These are phyloP conservation scores for Termitomyces sp. DNA, from an alignment of 768 basidiomycete genomes.

Conservation along the genomic window DNA sequence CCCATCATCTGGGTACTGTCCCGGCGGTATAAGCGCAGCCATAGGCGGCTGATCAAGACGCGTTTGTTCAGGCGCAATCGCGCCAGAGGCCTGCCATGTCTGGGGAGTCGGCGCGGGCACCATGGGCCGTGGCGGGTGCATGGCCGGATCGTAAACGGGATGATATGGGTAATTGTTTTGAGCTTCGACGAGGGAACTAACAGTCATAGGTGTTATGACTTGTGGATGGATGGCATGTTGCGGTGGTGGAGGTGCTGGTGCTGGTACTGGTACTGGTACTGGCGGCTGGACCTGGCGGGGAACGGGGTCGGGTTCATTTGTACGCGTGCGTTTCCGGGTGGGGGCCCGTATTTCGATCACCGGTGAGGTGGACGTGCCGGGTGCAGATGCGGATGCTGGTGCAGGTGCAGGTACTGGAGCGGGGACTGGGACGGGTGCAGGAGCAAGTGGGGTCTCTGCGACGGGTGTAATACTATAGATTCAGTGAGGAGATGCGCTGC, in stretches of 20 bases:
- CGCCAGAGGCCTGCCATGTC: slow-evolving; percentile 57
- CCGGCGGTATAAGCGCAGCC: slow-evolving; percentile 36
- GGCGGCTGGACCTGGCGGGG: slow-evolving; percentile 13
- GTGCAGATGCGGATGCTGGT: slow-evolving; percentile 8
- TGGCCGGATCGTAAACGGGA: slow-evolving; percentile 25
- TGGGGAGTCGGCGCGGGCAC: slow-evolving; percentile 49
- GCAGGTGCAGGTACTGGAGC: slow-evolving; percentile 4
- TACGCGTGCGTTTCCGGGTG: slow-evolving; percentile 7
- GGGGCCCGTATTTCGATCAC: slow-evolving; percentile 7
- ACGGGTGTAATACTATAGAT: slow-evolving; percentile 12
- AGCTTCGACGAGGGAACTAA: slow-evolving; percentile 24
- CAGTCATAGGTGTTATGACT: slow-evolving; percentile 20
- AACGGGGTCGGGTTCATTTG: slow-evolving; percentile 5
- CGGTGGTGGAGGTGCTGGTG: slow-evolving; percentile 12
- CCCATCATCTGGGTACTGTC: slow-evolving; percentile 44
- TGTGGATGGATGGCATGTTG: slow-evolving; percentile 14
- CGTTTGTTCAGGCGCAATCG: slow-evolving; percentile 62
- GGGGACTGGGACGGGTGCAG: slow-evolving; percentile 7
- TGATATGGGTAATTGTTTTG: slow-evolving; percentile 29
- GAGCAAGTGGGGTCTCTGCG: slow-evolving; percentile 12
- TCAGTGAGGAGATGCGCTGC: background rate
- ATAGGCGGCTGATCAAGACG: slow-evolving; percentile 44
- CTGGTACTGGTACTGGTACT: slow-evolving; percentile 9
- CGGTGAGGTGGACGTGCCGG: background rate
- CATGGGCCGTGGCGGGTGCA: slow-evolving; percentile 32